A percentile compares a stretch with the other conserved stretches of the same genome.
phyloP scores from a whole-genome alignment of 2,329 filamentous ascomycete species.

The Fusarium sp. region DNA sequence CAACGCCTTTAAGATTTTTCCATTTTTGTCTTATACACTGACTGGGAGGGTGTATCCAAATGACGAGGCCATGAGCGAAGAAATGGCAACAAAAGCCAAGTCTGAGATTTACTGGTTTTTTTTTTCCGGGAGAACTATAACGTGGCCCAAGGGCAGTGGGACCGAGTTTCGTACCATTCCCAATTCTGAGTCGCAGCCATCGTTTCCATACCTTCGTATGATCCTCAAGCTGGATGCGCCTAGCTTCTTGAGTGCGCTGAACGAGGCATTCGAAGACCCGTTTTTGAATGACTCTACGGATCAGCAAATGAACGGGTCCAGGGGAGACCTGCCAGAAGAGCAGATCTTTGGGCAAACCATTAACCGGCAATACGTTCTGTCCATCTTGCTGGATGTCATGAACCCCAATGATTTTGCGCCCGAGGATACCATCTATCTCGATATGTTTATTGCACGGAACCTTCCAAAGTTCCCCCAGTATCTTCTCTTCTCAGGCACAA shows the following conservation, averaged over 20 bases:
- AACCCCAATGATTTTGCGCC: slow-evolving; percentile 77
- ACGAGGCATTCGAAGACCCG: slow-evolving; percentile 95
- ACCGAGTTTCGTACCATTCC: slow-evolving; percentile 71
- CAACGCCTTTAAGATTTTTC: slow-evolving; percentile 90
- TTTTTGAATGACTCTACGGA: slow-evolving; percentile 87
- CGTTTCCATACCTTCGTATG: slow-evolving; percentile 86
- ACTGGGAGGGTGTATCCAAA: slow-evolving; percentile 94
- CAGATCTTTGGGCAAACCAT: slow-evolving; percentile 77
- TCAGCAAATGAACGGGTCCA: slow-evolving; percentile 62
- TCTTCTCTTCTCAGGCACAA: slow-evolving; percentile 87
- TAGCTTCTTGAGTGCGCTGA: slow-evolving; percentile 93
- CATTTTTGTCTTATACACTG: slow-evolving; percentile 90
- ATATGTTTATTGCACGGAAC: slow-evolving; percentile 98
- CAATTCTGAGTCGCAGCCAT: slow-evolving; percentile 69
- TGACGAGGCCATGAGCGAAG: slow-evolving; percentile 77
- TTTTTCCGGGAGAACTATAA: slow-evolving; percentile 83
- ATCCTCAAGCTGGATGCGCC: slow-evolving; percentile 90
- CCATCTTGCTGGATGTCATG: slow-evolving; percentile 93
- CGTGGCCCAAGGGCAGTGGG: slow-evolving; percentile 76
- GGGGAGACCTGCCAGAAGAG: slow-evolving; percentile 69
- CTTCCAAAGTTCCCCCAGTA: slow-evolving; percentile 97
- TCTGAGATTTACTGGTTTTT: slow-evolving; percentile 92
- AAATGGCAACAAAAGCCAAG: slow-evolving; percentile 81
- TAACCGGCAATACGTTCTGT: slow-evolving; percentile 91
- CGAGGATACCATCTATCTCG: slow-evolving; percentile 90